These are phyloP conservation scores for Acidiella bohemica DNA, from an alignment of 495 filamentous ascomycete species.

Conservation along the genomic window DNA sequence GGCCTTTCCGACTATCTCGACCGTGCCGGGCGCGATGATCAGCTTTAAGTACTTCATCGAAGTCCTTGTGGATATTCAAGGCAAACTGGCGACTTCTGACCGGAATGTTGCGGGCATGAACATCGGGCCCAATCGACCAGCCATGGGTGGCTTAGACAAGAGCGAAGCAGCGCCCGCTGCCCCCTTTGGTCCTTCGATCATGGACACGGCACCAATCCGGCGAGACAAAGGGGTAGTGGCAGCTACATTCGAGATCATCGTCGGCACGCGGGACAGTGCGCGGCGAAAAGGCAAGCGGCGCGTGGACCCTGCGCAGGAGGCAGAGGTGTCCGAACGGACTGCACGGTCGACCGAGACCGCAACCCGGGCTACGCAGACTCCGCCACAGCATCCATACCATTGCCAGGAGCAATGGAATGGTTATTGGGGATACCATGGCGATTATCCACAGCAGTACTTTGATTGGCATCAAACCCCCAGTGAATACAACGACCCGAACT, in stretches of 20 bases:
- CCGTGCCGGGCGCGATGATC: constrained; percentile 81
- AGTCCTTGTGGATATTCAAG: constrained; percentile 80
- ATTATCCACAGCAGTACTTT: not conserved
- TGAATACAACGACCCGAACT: not conserved
- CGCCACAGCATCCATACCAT: not conserved
- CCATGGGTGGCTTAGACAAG: constrained; percentile 25
- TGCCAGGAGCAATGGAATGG: not conserved
- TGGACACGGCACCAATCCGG: constrained; percentile 79
- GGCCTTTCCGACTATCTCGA: constrained; percentile 79
- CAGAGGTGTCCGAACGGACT: not conserved
- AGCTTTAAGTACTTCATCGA: constrained; percentile 89
- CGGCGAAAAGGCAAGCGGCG: constrained; percentile 41
- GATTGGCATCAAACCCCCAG: not conserved
- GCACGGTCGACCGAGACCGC: not conserved
- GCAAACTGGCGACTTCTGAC: constrained; percentile 61
- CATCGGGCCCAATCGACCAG: constrained; percentile 20
- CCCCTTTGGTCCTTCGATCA: constrained; percentile 57
- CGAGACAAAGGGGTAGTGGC: constrained; percentile 80
- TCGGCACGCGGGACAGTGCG: constrained; percentile 75
- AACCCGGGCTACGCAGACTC: no score
- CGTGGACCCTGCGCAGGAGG: constrained; percentile 19
- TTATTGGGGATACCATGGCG: not conserved
- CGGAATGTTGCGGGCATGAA: constrained; percentile 42
- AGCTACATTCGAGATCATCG: constrained; percentile 66
- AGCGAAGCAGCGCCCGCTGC: constrained; percentile 26